Evolutionary conservation across 2,329 filamentous ascomycete genomes (phyloP).

Genomic region (Zymoseptoria tritici): DNA sequence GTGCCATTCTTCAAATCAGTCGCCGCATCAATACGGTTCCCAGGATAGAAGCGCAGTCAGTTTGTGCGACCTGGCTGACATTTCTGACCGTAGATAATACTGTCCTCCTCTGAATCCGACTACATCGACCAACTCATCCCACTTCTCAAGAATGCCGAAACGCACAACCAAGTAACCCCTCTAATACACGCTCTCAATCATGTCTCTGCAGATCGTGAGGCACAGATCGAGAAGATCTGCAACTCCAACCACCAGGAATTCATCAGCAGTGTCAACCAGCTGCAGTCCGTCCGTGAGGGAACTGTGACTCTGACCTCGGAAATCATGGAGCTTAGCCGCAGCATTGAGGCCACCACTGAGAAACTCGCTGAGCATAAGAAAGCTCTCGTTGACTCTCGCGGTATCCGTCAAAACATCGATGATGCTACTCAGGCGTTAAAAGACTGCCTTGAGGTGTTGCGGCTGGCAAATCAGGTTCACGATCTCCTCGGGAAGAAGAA

Average conservation of each 20-base stretch:
- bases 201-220: slow-evolving; percentile 79
- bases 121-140: slow-evolving; percentile 95
- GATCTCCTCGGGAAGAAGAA: slow-evolving; percentile 87
- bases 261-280: slow-evolving; percentile 82
- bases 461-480: slow-evolving; percentile 88
- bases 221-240: slow-evolving; percentile 89
- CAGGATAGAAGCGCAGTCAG: not conserved
- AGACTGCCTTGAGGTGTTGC: slow-evolving; percentile 84
- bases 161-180: slow-evolving; percentile 56
- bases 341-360: slow-evolving; percentile 90
- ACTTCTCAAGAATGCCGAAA: slow-evolving; percentile 79
- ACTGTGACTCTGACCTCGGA: slow-evolving; percentile 83
- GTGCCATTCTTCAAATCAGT: slow-evolving; percentile 3
- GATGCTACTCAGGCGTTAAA: slow-evolving; percentile 83
- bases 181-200: slow-evolving; percentile 71
- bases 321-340: slow-evolving; percentile 86
- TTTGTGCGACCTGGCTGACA: slow-evolving; percentile 7
- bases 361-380: slow-evolving; percentile 92
- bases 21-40: not conserved
- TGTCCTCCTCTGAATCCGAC: slow-evolving; percentile 83
- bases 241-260: slow-evolving; percentile 97
- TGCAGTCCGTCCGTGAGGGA: slow-evolving; percentile 85
- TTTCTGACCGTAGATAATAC: slow-evolving; percentile 63
- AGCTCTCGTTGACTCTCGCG: slow-evolving; percentile 82
- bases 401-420: slow-evolving; percentile 89